A percentile compares a stretch with the other conserved stretches of the same genome.
These are phyloP conservation scores for Nothopassalora personata DNA, from an alignment of 2,329 filamentous ascomycete genomes.

Conservation along the genomic window DNA sequence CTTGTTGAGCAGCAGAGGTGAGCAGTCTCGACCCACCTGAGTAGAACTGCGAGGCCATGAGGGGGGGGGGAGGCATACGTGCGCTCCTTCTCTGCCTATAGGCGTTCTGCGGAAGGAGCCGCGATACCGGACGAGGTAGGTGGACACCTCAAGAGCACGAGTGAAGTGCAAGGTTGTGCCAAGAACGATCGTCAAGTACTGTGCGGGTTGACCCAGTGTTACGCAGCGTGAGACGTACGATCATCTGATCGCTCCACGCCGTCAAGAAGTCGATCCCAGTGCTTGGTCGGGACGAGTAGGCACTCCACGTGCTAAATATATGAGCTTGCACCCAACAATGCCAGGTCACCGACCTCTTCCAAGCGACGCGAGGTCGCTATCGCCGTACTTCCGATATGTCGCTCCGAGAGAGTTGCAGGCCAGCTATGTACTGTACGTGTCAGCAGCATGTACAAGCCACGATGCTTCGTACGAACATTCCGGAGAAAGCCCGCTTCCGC, in stretches of 20 bases:
- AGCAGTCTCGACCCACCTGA: conserved; percentile 1
- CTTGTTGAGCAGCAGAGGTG: not conserved
- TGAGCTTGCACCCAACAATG: not conserved
- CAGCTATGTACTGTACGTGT: not conserved
- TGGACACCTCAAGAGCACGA: not conserved
- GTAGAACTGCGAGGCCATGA: not conserved
- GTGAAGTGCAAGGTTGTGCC: not conserved
- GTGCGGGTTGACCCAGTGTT: conserved; percentile 2
- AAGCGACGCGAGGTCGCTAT: not conserved
- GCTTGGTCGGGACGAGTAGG: conserved; percentile 6
- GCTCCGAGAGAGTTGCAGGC: not conserved
- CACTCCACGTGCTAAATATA: not conserved
- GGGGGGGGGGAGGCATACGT: not conserved
- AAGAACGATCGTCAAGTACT: conserved; percentile 7
- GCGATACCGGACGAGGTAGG: not conserved
- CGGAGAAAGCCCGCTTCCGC: not conserved
- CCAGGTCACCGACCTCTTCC: not conserved
- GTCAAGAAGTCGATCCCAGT: not conserved
- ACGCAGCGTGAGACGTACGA: conserved; percentile 1
- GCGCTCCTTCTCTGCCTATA: conserved; percentile 2
- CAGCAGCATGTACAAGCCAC: not conserved
- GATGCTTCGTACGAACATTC: not conserved
- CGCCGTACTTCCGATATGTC: not conserved
- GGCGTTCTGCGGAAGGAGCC: conserved; percentile 3
- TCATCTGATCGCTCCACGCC: not conserved